Conservation (phyloP, 2,329 filamentous ascomycete species). For the Phoma sp. region DNA sequence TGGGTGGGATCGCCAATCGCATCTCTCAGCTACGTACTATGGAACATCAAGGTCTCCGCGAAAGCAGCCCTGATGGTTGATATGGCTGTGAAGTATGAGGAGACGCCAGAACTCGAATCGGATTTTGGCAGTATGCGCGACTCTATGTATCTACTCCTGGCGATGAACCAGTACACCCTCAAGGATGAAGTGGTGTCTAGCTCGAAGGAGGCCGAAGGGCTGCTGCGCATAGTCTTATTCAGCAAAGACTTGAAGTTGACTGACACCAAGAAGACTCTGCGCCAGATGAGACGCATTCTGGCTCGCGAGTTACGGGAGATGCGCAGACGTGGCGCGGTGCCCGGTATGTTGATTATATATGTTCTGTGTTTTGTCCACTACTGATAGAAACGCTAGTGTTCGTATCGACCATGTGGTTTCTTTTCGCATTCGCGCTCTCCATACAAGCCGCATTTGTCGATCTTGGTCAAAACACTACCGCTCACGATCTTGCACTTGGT, state of each 20-base stretch:
- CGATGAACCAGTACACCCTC: conserved; percentile 56
- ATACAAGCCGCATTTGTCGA: conserved; percentile 48
- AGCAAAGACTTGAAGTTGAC: conserved; percentile 48
- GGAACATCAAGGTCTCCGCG: conserved; percentile 52
- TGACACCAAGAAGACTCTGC: conserved; percentile 37
- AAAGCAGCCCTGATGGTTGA: conserved; percentile 52
- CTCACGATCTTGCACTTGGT: conserved; percentile 56
- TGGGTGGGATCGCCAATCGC: conserved; percentile 51
- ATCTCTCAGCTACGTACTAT: conserved; percentile 48
- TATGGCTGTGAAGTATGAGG: conserved; percentile 46
- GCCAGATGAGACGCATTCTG: conserved; percentile 44
- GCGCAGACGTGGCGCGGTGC: conserved; percentile 52
- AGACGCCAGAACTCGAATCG: conserved; percentile 34
- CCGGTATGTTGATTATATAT: conserved; percentile 29
- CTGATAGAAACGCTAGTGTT: conserved; percentile 35
- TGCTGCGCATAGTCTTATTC: conserved; percentile 52
- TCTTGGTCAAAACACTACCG: conserved; percentile 51
- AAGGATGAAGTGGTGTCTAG: conserved; percentile 32
- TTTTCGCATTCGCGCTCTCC: conserved; percentile 48
- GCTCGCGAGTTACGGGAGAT: conserved; percentile 52
- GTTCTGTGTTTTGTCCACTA: no score
- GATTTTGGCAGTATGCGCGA: conserved; percentile 52
- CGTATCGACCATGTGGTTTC: conserved; percentile 54
- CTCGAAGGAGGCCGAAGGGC: conserved; percentile 47
- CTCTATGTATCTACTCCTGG: conserved; percentile 54